Percentiles rank a stretch among this genome's conserved stretches.
These are phyloP conservation scores for Colletotrichum magnum DNA, from an alignment of 2,329 filamentous ascomycete genomes.

Conservation along the genomic window DNA sequence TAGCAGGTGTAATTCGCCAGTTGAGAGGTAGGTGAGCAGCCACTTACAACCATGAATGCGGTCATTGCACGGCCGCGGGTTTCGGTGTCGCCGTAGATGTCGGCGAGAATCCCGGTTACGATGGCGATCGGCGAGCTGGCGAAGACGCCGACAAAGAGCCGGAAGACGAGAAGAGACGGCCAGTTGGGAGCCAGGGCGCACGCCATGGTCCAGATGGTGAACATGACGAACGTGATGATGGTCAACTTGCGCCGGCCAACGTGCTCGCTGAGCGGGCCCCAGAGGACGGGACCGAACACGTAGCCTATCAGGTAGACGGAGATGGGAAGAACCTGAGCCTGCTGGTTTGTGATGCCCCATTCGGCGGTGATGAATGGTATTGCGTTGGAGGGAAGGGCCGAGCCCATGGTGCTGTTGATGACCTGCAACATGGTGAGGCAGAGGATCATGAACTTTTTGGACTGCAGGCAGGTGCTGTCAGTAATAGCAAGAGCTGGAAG, in stretches of 20 bases:
- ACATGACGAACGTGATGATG: constrained; percentile 61
- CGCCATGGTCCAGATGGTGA: constrained; percentile 67
- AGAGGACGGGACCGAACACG: constrained; percentile 72
- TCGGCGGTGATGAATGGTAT: constrained; percentile 69
- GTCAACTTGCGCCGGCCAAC: constrained; percentile 68
- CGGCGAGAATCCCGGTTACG: constrained; percentile 75
- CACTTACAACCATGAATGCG: constrained; percentile 72
- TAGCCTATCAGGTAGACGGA: constrained; percentile 76
- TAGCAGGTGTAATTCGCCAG: background rate
- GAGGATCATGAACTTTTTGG: constrained; percentile 68
- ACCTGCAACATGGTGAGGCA: constrained; percentile 71
- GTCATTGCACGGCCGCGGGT: constrained; percentile 73
- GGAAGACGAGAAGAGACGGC: constrained; percentile 67
- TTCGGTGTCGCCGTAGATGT: constrained; percentile 72
- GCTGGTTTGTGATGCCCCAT: constrained; percentile 66
- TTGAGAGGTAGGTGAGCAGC: background rate
- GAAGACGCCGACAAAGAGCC: constrained; percentile 67
- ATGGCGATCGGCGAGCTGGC: constrained; percentile 74
- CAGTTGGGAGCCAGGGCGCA: constrained; percentile 69
- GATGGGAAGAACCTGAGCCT: constrained; percentile 68
- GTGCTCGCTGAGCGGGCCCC: constrained; percentile 77
- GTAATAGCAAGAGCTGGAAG: background rate
- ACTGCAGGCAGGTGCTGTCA: constrained; percentile 51
- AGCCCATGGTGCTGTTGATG: constrained; percentile 78
- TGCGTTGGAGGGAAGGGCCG: constrained; percentile 74